Evolutionary conservation across 2,329 filamentous ascomycete genomes (phyloP), one percentile per base, ranked within the genome.

Genomic region (Neonectria sp.): DNA sequence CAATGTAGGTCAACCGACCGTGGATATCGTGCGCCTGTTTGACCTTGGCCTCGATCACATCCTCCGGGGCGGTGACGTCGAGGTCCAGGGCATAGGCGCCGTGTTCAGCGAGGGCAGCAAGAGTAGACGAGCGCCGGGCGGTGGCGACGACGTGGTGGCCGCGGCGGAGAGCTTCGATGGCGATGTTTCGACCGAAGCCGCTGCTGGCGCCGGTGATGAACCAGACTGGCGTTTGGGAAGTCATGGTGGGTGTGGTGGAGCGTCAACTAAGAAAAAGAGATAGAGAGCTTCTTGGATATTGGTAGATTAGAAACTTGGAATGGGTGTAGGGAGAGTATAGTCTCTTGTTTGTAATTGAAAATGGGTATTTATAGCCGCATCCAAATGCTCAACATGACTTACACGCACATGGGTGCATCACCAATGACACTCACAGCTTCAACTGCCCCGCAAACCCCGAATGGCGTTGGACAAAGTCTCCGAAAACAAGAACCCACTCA

Each of bases 61-160:
- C 49, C 43, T 70, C 68, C 3, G 55, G 21, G 6, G 63, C 58
- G 2, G 60, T 67, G 55, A 71, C 65, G 31, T 71, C 70, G 37
- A 70, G 52, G 27, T 58, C 51, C 6, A 70, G 59, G 24, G 49
- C 21, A 6, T 60, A 21, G 4, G 70, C 65, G 7, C 70, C 70
- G 3, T 63, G 52, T 2, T 49, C 31, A 11, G 58, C 55, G 35
- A 71, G 70, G 24, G 48, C 53, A 13, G 29, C 45, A 24, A 71
- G 52, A 12, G 55, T 75, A 2, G 68, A 62, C 2, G 76, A 64
- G 48, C 77, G 79, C 25, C 85, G 84, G 5, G 81, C 79, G 7
- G 82, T 82, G 13, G 85, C 84, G 55, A 88, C 80, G 60, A 87
- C 84, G 52, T 76, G 79, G 69, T 87, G 82, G 12, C 84, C 83